Percentiles rank a stretch among this genome's conserved stretches.
Conservation (phyloP, 176 grass and related monocot genomes). For the Triticum turgidum region DNA sequence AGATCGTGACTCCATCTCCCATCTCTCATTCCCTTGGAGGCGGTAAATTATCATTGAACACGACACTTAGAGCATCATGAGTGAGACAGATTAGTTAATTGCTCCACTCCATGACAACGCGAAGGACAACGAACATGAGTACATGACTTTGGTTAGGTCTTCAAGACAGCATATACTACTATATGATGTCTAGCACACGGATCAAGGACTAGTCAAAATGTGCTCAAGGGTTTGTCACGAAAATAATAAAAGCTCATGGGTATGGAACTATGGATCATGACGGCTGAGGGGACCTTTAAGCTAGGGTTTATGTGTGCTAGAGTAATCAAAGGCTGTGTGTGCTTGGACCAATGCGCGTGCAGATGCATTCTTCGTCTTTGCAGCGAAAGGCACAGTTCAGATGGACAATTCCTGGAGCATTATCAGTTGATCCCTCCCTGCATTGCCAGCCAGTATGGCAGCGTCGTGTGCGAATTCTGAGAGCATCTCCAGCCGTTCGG, state of each 20-base stretch:
- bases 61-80: neutral
- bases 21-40: constrained; percentile 4
- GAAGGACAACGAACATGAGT: constrained; percentile 29
- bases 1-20: neutral
- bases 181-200: constrained; percentile 3
- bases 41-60: neutral
- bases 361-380: neutral
- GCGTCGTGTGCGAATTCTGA: neutral
- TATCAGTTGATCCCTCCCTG: neutral
- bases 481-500: too few relatives aligned
- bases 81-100: neutral
- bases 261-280: neutral
- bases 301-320: neutral
- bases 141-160: constrained; percentile 16
- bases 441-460: neutral
- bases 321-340: neutral
- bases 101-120: neutral
- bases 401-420: neutral
- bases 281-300: neutral
- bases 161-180: neutral
- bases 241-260: neutral
- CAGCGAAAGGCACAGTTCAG: neutral
- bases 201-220: constrained; percentile 32
- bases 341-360: neutral
- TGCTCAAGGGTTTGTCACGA: too few relatives aligned